phyloP scores from a whole-genome alignment of 805 yeast genomes.

The Cyberlindnera samutprakarnensis region DNA sequence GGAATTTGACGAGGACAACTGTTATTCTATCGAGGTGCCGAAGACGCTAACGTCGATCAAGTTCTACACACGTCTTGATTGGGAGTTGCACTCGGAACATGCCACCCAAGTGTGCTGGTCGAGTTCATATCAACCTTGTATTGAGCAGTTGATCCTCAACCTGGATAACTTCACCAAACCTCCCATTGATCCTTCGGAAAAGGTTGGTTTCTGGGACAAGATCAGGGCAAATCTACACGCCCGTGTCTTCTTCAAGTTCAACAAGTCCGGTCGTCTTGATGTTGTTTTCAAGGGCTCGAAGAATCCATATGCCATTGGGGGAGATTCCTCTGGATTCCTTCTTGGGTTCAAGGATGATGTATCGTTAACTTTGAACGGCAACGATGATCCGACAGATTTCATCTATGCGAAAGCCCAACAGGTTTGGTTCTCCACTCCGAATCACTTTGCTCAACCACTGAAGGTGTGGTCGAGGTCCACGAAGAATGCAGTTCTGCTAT shows the following conservation, averaged over 20 bases:
- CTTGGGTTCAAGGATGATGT: slow-evolving; percentile 64
- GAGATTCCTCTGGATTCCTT: slow-evolving; percentile 67
- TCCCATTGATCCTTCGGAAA: slow-evolving; percentile 78
- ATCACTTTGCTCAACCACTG: slow-evolving; percentile 48
- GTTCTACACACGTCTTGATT: slow-evolving; percentile 51
- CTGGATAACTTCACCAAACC: slow-evolving; percentile 85
- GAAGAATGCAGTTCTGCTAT: slow-evolving; percentile 35
- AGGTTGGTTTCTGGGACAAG: slow-evolving; percentile 92
- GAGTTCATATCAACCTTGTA: slow-evolving; percentile 73
- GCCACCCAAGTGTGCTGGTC: slow-evolving; percentile 81
- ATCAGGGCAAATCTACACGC: slow-evolving; percentile 74
- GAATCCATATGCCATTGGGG: slow-evolving; percentile 70
- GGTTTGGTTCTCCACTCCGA: slow-evolving; percentile 69
- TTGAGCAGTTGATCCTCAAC: slow-evolving; percentile 70
- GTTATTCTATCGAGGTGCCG: slow-evolving; percentile 56
- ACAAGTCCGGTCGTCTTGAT: slow-evolving; percentile 42
- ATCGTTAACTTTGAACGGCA: slow-evolving; percentile 49
- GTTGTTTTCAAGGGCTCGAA: slow-evolving; percentile 66
- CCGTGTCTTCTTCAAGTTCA: slow-evolving; percentile 44
- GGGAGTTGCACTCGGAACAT: slow-evolving; percentile 43
- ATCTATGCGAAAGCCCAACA: slow-evolving; percentile 54
- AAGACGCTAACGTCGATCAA: slow-evolving; percentile 74
- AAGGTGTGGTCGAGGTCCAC: slow-evolving; percentile 54
- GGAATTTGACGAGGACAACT: slow-evolving; percentile 30
- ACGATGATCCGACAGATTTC: slow-evolving; percentile 62